A percentile compares a stretch with the other conserved stretches of the same genome.
Conservation (phyloP, 2,329 filamentous ascomycete species). For the Dactylella cylindrospora region DNA sequence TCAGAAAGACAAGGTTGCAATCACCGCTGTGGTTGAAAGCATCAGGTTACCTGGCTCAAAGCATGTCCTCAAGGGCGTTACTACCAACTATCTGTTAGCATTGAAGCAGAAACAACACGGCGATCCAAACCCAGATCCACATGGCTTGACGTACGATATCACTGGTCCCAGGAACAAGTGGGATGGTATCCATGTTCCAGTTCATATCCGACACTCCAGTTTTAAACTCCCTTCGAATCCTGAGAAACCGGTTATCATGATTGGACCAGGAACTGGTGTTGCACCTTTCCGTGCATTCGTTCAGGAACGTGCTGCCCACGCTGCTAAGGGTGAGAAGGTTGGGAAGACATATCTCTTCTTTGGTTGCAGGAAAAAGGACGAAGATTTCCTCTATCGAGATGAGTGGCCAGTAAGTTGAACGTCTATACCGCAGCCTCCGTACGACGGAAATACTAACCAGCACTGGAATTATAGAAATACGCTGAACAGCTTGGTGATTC, state of each 20-base stretch:
- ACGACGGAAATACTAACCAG: background rate
- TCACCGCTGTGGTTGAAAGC: constrained; percentile 92
- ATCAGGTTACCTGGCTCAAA: constrained; percentile 73
- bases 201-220: constrained; percentile 96
- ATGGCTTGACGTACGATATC: constrained; percentile 83
- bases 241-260: constrained; percentile 89
- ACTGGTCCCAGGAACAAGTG: constrained; percentile 94
- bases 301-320: constrained; percentile 85
- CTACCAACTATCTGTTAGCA: constrained; percentile 93
- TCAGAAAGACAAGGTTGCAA: constrained; percentile 90
- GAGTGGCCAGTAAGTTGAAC: constrained; percentile 80
- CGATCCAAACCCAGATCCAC: constrained; percentile 75
- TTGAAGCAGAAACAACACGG: constrained; percentile 96
- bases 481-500: constrained; percentile 80
- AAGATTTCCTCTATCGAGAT: constrained; percentile 88
- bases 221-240: constrained; percentile 98
- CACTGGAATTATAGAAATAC: constrained; percentile 65
- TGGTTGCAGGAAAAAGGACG: constrained; percentile 80
- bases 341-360: constrained; percentile 92
- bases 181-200: constrained; percentile 88
- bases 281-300: constrained; percentile 95
- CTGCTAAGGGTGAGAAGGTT: constrained; percentile 75
- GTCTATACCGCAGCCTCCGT: background rate
- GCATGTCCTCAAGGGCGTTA: constrained; percentile 85
- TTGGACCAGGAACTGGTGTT: constrained; percentile 93